Conservation (phyloP, 2,329 filamentous ascomycete species). For the Aspergillus pseudotamarii region DNA sequence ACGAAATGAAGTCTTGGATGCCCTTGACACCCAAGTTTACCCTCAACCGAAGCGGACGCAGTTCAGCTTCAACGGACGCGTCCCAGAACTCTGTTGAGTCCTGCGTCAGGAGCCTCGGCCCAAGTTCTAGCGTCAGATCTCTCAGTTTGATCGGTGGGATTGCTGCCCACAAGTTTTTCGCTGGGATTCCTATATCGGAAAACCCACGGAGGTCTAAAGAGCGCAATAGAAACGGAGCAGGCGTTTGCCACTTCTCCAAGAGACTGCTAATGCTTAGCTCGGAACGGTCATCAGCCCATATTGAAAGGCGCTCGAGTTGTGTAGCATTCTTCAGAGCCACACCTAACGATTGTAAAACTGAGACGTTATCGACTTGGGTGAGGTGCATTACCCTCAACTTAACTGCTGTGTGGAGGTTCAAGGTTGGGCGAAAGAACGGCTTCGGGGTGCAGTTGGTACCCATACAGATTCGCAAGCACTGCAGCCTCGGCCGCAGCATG, state of each 20-base stretch:
- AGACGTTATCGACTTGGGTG: not conserved
- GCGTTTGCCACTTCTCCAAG: not conserved
- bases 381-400: not conserved
- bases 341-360: not conserved
- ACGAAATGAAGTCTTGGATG: not conserved
- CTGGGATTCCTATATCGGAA: not conserved
- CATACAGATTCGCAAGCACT: conserved; percentile 1
- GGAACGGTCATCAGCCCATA: conserved; percentile 1
- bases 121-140: not conserved
- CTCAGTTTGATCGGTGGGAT: not conserved
- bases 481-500: not conserved
- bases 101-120: not conserved
- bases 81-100: not conserved
- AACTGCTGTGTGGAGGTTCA: not conserved
- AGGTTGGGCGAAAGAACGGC: conserved; percentile 5
- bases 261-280: not conserved
- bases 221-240: not conserved
- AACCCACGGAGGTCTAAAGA: conserved; percentile 6
- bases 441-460: conserved; percentile 9
- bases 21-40: not conserved
- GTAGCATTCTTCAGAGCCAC: not conserved
- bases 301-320: not conserved
- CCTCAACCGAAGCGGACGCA: not conserved
- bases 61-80: not conserved
- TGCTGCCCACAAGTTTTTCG: not conserved